phyloP scores from a whole-genome alignment of 805 yeast genomes.

The Candida pseudofarinosa region DNA sequence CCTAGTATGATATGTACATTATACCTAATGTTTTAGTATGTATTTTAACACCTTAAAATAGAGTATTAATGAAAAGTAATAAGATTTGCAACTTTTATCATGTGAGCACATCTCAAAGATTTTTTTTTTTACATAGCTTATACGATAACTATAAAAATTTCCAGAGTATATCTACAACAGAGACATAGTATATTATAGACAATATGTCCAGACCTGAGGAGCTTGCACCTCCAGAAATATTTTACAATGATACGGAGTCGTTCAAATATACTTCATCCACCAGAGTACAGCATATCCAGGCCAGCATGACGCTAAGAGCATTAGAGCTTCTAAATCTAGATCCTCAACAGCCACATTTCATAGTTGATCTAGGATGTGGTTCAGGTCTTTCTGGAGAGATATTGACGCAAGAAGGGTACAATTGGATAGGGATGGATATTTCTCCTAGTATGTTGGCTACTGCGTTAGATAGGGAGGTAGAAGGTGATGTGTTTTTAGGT shows the following conservation, averaged over 20 bases:
- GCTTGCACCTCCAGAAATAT: slow-evolving; percentile 93
- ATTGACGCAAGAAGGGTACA: slow-evolving; percentile 85
- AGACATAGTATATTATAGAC: background rate
- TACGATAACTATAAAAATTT: background rate
- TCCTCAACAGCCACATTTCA: slow-evolving; percentile 52
- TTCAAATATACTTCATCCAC: slow-evolving; percentile 86
- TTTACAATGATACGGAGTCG: slow-evolving; percentile 88
- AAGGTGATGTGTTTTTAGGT: slow-evolving; percentile 86
- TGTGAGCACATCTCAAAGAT: slow-evolving; percentile 2
- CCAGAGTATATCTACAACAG: background rate
- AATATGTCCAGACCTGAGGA: slow-evolving; percentile 95
- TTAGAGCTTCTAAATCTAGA: slow-evolving; percentile 79
- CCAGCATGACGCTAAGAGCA: slow-evolving; percentile 94
- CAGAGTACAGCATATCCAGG: slow-evolving; percentile 97
- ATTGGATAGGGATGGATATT: slow-evolving; percentile 96
- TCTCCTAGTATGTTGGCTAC: slow-evolving; percentile 95
- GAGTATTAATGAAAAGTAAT: background rate
- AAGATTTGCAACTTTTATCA: background rate
- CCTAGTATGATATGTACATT: slow-evolving; percentile 85
- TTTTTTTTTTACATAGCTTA: background rate
- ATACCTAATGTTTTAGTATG: slow-evolving; percentile 63
- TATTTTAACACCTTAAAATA: background rate
- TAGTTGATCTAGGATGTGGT: slow-evolving; percentile 95
- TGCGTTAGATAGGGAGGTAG: slow-evolving; percentile 86
- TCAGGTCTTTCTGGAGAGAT: slow-evolving; percentile 96